Evolutionary conservation across 73 alveolate species (phyloP).

Genomic region (Symbiodinium natans): DNA sequence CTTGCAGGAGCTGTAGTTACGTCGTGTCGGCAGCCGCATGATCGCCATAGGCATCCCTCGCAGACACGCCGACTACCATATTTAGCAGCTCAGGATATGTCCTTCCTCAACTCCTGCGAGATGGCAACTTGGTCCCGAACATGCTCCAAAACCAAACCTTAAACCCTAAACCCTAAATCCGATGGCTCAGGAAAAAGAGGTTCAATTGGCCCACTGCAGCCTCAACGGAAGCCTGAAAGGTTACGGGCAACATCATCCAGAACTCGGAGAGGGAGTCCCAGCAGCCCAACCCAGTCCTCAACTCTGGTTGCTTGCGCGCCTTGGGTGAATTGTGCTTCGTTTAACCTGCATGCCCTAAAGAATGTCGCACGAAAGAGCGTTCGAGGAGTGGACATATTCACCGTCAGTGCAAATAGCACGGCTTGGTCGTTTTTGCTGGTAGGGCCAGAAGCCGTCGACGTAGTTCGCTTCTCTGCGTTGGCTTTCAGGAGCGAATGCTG

Average conservation of each 20-base stretch:
- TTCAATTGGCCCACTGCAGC: no score
- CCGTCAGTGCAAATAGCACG: no score
- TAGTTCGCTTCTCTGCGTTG: no score
- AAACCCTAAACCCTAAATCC: not conserved
- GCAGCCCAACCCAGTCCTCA: not conserved
- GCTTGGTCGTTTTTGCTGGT: no score
- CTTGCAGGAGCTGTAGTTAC: no score
- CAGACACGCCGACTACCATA: no score
- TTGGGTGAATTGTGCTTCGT: not conserved
- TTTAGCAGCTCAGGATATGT: constrained; percentile 27
- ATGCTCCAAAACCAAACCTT: not conserved
- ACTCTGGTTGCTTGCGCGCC: constrained; percentile 28
- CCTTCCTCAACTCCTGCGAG: constrained; percentile 53
- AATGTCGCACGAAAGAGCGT: no score
- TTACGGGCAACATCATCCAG: constrained; percentile 44
- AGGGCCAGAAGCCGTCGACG: no score
- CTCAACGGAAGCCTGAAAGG: not conserved
- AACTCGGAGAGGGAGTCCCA: constrained; percentile 13
- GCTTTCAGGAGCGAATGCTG: constrained; percentile 28
- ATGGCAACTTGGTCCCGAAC: not conserved
- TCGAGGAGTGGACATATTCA: no score
- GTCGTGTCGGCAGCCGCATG: no score
- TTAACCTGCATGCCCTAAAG: no score
- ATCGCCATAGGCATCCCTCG: no score
- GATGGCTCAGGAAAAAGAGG: not conserved